Percentiles rank a stretch among this genome's conserved stretches.
These are phyloP conservation scores for Xylaria sp. DNA, from an alignment of 2,329 filamentous ascomycete genomes.

Conservation along the genomic window DNA sequence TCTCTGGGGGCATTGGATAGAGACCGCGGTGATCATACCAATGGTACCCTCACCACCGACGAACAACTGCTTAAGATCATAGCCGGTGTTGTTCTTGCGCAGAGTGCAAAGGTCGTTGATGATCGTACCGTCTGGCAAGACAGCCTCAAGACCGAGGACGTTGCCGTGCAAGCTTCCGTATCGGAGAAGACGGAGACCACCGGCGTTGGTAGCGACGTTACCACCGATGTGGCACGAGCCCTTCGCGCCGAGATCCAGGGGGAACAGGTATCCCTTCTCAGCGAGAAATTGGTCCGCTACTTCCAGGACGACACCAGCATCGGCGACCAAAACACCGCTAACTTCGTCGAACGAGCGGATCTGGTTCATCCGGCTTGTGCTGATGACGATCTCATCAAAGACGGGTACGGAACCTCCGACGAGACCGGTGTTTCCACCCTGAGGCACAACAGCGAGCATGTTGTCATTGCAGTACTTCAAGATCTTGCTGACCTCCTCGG, in stretches of 20 bases:
- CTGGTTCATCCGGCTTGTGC: slow-evolving; percentile 81
- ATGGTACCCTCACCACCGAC: slow-evolving; percentile 94
- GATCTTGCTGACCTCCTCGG: slow-evolving; percentile 84
- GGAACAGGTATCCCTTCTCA: slow-evolving; percentile 82
- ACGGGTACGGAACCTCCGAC: slow-evolving; percentile 95
- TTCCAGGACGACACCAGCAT: slow-evolving; percentile 89
- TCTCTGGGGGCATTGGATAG: slow-evolving; percentile 82
- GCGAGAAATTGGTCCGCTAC: slow-evolving; percentile 80
- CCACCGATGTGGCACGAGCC: slow-evolving; percentile 95
- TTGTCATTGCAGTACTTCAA: slow-evolving; percentile 94
- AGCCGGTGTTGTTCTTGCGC: slow-evolving; percentile 98
- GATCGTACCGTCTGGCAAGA: slow-evolving; percentile 87
- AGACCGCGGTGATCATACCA: slow-evolving; percentile 86
- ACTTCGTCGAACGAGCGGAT: slow-evolving; percentile 91
- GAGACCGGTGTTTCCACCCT: slow-evolving; percentile 93
- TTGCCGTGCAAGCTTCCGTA: slow-evolving; percentile 94
- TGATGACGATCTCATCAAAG: slow-evolving; percentile 97
- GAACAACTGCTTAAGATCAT: slow-evolving; percentile 72
- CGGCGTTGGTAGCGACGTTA: slow-evolving; percentile 93
- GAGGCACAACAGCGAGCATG: slow-evolving; percentile 86
- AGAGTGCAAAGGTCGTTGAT: slow-evolving; percentile 82
- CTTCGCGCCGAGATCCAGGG: slow-evolving; percentile 94
- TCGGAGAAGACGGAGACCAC: slow-evolving; percentile 79
- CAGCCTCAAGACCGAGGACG: slow-evolving; percentile 87
- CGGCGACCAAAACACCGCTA: slow-evolving; percentile 82